phyloP scores from a whole-genome alignment of 2,329 filamentous ascomycete genomes.

The Sclerotinia spermophila region DNA sequence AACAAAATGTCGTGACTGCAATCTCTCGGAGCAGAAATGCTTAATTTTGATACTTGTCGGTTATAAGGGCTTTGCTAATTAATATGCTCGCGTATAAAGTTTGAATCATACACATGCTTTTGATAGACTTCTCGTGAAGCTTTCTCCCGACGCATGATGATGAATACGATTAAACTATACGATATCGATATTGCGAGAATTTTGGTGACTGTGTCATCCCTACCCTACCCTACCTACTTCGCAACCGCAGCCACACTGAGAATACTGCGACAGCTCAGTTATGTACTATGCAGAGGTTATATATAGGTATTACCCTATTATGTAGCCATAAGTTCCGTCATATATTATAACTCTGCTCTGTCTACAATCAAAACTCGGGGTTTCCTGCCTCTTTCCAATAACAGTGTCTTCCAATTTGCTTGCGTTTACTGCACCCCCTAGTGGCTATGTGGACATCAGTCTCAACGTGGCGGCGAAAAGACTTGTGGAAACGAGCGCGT shows the following conservation, averaged over 20 bases:
- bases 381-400: background rate
- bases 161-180: background rate
- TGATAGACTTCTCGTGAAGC: too few species aligned
- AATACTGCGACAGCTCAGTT: background rate
- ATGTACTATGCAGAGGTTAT: background rate
- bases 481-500: background rate
- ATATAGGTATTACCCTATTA: background rate
- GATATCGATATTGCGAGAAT: background rate
- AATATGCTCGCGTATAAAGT: background rate
- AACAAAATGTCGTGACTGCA: background rate
- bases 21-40: background rate
- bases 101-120: background rate
- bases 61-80: background rate
- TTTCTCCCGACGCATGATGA: background rate
- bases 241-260: background rate
- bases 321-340: background rate
- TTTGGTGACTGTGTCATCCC: background rate
- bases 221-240: background rate
- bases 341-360: background rate
- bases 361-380: background rate
- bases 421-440: background rate
- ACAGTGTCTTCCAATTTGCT: background rate
- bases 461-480: background rate
- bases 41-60: background rate
- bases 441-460: background rate